A percentile compares a stretch with the other conserved stretches of the same genome.
These are phyloP conservation scores for Lentinus tigrinus DNA, from an alignment of 768 basidiomycete genomes.

Conservation along the genomic window DNA sequence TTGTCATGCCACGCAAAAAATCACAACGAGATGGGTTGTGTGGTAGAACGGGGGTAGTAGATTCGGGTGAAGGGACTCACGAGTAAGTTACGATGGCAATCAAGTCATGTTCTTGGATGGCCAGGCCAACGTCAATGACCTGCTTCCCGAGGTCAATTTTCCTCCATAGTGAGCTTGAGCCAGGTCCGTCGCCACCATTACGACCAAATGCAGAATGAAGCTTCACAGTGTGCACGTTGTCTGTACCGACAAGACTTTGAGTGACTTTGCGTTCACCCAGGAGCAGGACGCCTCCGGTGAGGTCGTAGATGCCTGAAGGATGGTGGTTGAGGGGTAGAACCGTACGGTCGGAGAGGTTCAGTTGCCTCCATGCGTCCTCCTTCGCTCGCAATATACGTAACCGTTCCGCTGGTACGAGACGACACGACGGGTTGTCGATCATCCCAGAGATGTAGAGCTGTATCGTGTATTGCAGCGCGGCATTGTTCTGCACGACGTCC, in stretches of 20 bases:
- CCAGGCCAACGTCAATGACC: constrained; percentile 24
- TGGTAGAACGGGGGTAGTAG: too few species aligned
- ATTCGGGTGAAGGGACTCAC: constrained; percentile 10
- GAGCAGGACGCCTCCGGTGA: constrained; percentile 24
- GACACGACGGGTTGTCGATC: constrained; percentile 18
- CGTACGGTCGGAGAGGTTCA: constrained; percentile 9
- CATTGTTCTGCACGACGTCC: constrained; percentile 5
- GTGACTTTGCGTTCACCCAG: constrained; percentile 17
- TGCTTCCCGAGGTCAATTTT: constrained; percentile 16
- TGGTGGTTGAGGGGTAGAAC: constrained; percentile 9
- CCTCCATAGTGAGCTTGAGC: constrained; percentile 6
- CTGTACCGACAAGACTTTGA: constrained; percentile 7
- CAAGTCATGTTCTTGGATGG: constrained; percentile 24
- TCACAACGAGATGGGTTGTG: too few species aligned
- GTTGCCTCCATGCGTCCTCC: constrained; percentile 13
- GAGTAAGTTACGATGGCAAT: constrained; percentile 21
- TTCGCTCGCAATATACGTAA: constrained; percentile 7
- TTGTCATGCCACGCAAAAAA: too few species aligned
- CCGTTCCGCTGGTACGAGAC: constrained; percentile 13
- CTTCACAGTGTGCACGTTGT: constrained; percentile 5
- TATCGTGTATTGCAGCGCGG: constrained; percentile 16
- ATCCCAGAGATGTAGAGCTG: constrained; percentile 12
- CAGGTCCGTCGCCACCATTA: not conserved
- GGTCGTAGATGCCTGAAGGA: constrained; percentile 26
- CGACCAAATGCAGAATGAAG: constrained; percentile 4